These are phyloP conservation scores for Candida easanensis DNA, from an alignment of 805 yeast genomes.

Conservation along the genomic window DNA sequence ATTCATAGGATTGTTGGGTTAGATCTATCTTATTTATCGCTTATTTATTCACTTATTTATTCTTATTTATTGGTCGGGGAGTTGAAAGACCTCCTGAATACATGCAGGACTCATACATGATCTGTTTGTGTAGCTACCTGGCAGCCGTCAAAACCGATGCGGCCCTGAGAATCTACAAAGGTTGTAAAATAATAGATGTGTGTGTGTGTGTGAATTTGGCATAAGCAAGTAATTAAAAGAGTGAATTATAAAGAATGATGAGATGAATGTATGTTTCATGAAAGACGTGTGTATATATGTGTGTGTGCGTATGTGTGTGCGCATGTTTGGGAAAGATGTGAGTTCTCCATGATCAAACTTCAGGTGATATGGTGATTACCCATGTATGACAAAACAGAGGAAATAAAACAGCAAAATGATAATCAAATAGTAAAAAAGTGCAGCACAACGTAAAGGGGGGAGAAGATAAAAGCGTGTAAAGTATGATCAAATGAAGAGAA, in stretches of 20 bases:
- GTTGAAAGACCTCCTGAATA: too few relatives aligned
- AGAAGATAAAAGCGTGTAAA: background rate
- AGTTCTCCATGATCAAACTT: too few relatives aligned
- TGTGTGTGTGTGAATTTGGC: background rate
- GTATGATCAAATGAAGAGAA: background rate
- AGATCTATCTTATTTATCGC: constrained; percentile 4
- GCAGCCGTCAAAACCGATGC: too few relatives aligned
- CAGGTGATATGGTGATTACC: background rate
- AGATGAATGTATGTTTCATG: background rate
- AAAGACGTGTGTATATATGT: background rate
- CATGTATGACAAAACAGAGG: background rate
- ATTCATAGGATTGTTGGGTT: background rate
- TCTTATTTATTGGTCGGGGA: background rate
- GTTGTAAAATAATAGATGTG: background rate
- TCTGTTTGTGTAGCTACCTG: too few relatives aligned
- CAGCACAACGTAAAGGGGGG: background rate
- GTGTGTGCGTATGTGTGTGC: background rate
- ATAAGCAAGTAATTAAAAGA: background rate
- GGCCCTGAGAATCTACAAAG: background rate
- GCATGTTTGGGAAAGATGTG: background rate
- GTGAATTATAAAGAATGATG: background rate
- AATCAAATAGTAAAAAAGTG: background rate
- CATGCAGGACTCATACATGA: background rate
- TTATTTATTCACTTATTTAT: background rate
- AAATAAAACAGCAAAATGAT: background rate